Percentiles rank a stretch among this genome's conserved stretches.
phyloP scores from a whole-genome alignment of 2,329 filamentous ascomycete genomes.

The Fusarium citri region DNA sequence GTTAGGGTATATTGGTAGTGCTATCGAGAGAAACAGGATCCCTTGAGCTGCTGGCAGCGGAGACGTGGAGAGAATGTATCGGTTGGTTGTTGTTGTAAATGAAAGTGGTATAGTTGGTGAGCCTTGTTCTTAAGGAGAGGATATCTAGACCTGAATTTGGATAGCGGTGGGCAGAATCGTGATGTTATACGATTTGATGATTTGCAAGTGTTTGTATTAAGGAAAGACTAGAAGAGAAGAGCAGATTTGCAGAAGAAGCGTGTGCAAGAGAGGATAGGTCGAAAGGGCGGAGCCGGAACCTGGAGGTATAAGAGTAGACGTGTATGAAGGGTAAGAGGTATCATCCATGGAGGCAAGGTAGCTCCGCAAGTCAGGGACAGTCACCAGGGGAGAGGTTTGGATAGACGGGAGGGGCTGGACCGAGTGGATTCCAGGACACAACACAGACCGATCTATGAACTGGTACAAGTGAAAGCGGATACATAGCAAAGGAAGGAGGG shows the following conservation, averaged over 20 bases:
- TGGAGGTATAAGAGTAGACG: slow-evolving; percentile 49
- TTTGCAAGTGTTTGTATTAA: slow-evolving; percentile 42
- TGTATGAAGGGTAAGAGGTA: slow-evolving; percentile 46
- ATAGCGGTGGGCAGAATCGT: slow-evolving; percentile 33
- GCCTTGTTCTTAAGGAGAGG: slow-evolving; percentile 30
- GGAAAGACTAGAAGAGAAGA: slow-evolving; percentile 45
- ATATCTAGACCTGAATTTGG: slow-evolving; percentile 24
- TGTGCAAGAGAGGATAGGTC: slow-evolving; percentile 33
- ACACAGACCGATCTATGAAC: slow-evolving; percentile 48
- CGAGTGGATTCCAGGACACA: slow-evolving; percentile 41
- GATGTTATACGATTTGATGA: slow-evolving; percentile 42
- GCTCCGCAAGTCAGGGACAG: slow-evolving; percentile 43
- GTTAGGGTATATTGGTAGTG: slow-evolving; percentile 39
- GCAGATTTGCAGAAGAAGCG: slow-evolving; percentile 43
- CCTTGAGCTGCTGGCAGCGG: slow-evolving; percentile 28
- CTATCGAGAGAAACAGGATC: slow-evolving; percentile 37
- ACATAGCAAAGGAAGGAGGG: slow-evolving; percentile 26
- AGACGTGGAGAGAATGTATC: slow-evolving; percentile 31
- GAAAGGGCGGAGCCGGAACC: slow-evolving; percentile 46
- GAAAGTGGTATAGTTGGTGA: slow-evolving; percentile 45
- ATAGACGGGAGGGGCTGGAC: slow-evolving; percentile 45
- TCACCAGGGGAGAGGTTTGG: slow-evolving; percentile 45
- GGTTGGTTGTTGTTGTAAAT: slow-evolving; percentile 31
- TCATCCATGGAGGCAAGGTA: slow-evolving; percentile 46
- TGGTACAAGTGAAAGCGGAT: slow-evolving; percentile 38